A percentile compares a stretch with the other conserved stretches of the same genome.
These are phyloP conservation scores for Mucor velutinosus DNA, from an alignment of 371 early-diverging fungal species.

Conservation along the genomic window DNA sequence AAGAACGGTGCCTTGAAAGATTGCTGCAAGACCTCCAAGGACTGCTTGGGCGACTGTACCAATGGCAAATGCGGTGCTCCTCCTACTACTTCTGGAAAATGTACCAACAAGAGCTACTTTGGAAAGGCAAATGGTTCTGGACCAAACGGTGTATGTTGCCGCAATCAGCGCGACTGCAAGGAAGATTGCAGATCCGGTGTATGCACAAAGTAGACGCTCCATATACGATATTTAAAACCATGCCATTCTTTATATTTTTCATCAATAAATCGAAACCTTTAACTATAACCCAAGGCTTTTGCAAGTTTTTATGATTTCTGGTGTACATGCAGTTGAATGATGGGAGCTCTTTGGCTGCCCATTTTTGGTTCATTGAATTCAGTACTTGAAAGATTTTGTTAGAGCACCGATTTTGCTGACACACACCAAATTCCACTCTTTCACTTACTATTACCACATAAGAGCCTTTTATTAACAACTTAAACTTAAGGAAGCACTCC, in stretches of 20 bases:
- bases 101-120: slow-evolving; percentile 9
- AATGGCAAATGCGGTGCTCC: not conserved
- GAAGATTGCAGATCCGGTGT: slow-evolving; percentile 12
- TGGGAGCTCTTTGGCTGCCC: no score
- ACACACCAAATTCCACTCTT: no score
- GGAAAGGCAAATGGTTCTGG: slow-evolving; percentile 15
- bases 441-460: no score
- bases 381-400: no score
- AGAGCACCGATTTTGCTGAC: no score
- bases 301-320: no score
- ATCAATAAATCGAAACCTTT: not conserved
- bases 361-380: no score
- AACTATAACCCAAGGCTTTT: not conserved
- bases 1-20: not conserved
- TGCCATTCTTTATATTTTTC: not conserved
- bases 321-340: no score
- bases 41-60: slow-evolving; percentile 12
- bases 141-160: slow-evolving; percentile 15
- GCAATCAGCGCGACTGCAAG: slow-evolving; percentile 9
- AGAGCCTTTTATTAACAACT: no score
- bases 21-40: slow-evolving; percentile 1
- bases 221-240: not conserved
- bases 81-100: not conserved
- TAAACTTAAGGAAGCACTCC: no score
- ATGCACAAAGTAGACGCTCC: slow-evolving; percentile 4